A percentile compares a stretch with the other conserved stretches of the same genome.
Conservation (phyloP, 352 stramenopile species). For the Halophytophthora polymorphica region DNA sequence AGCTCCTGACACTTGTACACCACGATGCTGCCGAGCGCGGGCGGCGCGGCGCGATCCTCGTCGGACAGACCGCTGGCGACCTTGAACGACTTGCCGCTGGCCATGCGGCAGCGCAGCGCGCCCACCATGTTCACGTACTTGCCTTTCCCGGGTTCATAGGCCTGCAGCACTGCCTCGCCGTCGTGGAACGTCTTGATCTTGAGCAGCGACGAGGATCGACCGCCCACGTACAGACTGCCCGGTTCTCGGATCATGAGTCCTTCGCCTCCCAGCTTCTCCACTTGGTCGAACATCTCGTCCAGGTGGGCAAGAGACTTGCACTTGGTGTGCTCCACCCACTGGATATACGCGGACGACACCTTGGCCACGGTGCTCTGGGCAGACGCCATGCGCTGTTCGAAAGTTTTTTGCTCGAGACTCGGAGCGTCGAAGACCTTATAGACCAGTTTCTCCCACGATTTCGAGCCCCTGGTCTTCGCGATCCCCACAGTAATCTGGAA, state of each 20-base stretch:
- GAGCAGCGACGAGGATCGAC: slow-evolving; percentile 55
- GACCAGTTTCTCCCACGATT: slow-evolving; percentile 52
- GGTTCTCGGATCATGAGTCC: slow-evolving; percentile 72
- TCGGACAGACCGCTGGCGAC: slow-evolving; percentile 67
- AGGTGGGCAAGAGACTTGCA: slow-evolving; percentile 48
- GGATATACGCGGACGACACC: slow-evolving; percentile 36
- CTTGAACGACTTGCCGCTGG: slow-evolving; percentile 70
- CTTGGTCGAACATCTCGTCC: slow-evolving; percentile 47
- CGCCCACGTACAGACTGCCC: slow-evolving; percentile 40
- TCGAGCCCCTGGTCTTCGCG: slow-evolving; percentile 52
- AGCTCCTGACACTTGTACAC: slow-evolving; percentile 84
- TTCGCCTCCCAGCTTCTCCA: slow-evolving; percentile 62
- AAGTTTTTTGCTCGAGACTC: slow-evolving; percentile 38
- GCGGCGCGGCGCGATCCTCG: slow-evolving; percentile 41
- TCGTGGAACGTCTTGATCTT: slow-evolving; percentile 83
- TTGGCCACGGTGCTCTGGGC: slow-evolving; percentile 24
- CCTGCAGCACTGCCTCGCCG: slow-evolving; percentile 59
- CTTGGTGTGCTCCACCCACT: slow-evolving; percentile 62
- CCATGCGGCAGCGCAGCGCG: slow-evolving; percentile 57
- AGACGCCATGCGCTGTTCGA: slow-evolving; percentile 54
- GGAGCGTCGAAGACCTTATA: slow-evolving; percentile 74
- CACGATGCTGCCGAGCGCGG: slow-evolving; percentile 53
- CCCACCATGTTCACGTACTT: slow-evolving; percentile 61
- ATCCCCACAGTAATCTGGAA: slow-evolving; percentile 73
- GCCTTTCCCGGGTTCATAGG: slow-evolving; percentile 64